Percentiles rank a stretch among this genome's conserved stretches.
Conservation (phyloP, 768 basidiomycete genomes). For the Collybiopsis confluens region DNA sequence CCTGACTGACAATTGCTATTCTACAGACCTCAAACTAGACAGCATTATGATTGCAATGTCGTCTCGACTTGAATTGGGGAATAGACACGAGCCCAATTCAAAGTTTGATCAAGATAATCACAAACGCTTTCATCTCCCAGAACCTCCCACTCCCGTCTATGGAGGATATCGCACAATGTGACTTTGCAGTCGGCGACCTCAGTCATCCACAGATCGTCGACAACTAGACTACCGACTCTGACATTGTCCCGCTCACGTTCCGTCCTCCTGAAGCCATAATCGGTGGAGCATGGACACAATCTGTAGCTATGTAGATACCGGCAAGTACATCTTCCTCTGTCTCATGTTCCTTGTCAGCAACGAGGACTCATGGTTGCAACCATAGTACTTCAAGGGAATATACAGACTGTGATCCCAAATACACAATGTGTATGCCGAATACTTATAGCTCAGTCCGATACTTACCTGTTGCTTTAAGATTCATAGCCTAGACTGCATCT, state of each 20-base stretch:
- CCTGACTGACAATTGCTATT: not conserved
- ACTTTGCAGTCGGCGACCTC: constrained; percentile 15
- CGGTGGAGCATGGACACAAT: constrained; percentile 19
- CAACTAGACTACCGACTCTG: not conserved
- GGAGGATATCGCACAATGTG: constrained; percentile 12
- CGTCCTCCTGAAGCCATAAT: constrained; percentile 24
- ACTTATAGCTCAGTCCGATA: too few relatives aligned
- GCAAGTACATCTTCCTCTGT: constrained; percentile 10
- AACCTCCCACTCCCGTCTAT: constrained; percentile 15
- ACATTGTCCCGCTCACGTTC: constrained; percentile 17
- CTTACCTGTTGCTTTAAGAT: too few relatives aligned
- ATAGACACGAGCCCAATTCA: constrained; percentile 8
- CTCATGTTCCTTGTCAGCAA: not conserved
- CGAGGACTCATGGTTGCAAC: not conserved
- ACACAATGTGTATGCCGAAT: too few relatives aligned
- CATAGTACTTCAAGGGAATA: too few relatives aligned
- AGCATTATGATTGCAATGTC: constrained; percentile 17
- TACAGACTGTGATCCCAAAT: too few relatives aligned
- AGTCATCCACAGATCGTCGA: constrained; percentile 6
- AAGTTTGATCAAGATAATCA: constrained; percentile 16
- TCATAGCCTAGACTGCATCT: too few relatives aligned
- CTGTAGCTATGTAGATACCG: constrained; percentile 25
- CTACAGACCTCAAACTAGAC: constrained; percentile 21
- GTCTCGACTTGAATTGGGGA: too few relatives aligned
- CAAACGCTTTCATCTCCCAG: constrained; percentile 12